A percentile compares a stretch with the other conserved stretches of the same genome.
These are phyloP conservation scores for Ceriops zippeliana DNA, from an alignment of 345 rosid species.

Conservation along the genomic window DNA sequence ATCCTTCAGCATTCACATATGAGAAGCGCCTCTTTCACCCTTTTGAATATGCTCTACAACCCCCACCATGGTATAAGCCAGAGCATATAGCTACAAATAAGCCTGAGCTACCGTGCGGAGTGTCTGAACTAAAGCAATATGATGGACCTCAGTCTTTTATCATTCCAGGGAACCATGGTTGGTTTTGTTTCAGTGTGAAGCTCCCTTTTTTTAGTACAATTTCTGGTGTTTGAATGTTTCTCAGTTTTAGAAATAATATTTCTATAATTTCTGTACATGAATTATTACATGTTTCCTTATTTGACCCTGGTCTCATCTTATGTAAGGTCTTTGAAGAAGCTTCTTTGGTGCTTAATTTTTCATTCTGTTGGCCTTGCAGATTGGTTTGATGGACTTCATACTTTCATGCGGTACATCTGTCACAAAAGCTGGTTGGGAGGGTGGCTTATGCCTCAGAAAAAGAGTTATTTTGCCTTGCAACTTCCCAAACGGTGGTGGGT, in stretches of 20 bases:
- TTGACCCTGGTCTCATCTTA: neutral
- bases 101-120: slow-evolving; percentile 77
- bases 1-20: slow-evolving; percentile 88
- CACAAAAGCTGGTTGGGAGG: slow-evolving; percentile 99
- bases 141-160: slow-evolving; percentile 90
- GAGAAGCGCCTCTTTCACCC: slow-evolving; percentile 88
- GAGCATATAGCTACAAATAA: slow-evolving; percentile 77
- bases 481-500: slow-evolving; percentile 96
- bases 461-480: slow-evolving; percentile 96
- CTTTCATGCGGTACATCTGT: slow-evolving; percentile 97
- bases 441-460: slow-evolving; percentile 99
- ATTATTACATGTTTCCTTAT: neutral
- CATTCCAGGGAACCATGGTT: slow-evolving; percentile 99
- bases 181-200: slow-evolving; percentile 32
- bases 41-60: slow-evolving; percentile 95
- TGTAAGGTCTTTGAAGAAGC: neutral
- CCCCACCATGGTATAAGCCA: slow-evolving; percentile 73
- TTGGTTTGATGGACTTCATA: slow-evolving; percentile 98
- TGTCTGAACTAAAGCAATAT: slow-evolving; percentile 70
- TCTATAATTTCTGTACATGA: neutral
- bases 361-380: slow-evolving; percentile 39
- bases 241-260: neutral
- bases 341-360: neutral
- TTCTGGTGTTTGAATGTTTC: neutral
- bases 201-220: neutral